These are phyloP conservation scores for Teratosphaeria zuluensis DNA, from an alignment of 2,329 filamentous ascomycete genomes.

Conservation along the genomic window DNA sequence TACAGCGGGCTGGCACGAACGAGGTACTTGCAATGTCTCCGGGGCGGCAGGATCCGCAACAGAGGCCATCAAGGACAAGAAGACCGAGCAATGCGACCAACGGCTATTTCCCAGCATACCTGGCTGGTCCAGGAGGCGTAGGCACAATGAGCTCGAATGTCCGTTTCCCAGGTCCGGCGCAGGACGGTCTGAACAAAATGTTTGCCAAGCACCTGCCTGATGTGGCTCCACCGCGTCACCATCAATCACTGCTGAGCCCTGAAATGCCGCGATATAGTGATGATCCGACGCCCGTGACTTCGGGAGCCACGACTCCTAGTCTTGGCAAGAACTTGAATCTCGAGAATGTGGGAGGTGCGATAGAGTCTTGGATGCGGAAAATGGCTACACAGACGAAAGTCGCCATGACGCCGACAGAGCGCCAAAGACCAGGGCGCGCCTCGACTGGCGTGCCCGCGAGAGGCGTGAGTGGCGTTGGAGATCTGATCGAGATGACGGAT, in stretches of 20 bases:
- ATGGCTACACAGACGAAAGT: slow-evolving; percentile 55
- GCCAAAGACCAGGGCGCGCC: slow-evolving; percentile 17
- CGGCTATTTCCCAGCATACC: slow-evolving; percentile 39
- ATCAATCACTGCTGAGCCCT: slow-evolving; percentile 45
- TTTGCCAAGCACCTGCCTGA: slow-evolving; percentile 74
- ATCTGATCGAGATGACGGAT: slow-evolving; percentile 65
- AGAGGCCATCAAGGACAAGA: slow-evolving; percentile 31
- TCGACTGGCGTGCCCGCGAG: slow-evolving; percentile 20
- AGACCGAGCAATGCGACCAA: slow-evolving; percentile 29
- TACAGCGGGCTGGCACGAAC: slow-evolving; percentile 38
- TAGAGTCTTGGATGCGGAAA: slow-evolving; percentile 85
- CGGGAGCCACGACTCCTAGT: slow-evolving; percentile 19
- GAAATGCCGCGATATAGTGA: slow-evolving; percentile 49
- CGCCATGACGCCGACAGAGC: slow-evolving; percentile 10
- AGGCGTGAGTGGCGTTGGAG: slow-evolving; percentile 39
- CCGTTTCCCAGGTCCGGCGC: slow-evolving; percentile 67
- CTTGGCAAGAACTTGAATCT: slow-evolving; percentile 38
- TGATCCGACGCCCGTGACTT: slow-evolving; percentile 15
- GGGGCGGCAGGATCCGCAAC: slow-evolving; percentile 26
- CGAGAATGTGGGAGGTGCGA: slow-evolving; percentile 74
- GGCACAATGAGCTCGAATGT: slow-evolving; percentile 67
- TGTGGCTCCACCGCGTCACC: slow-evolving; percentile 53
- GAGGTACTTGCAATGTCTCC: slow-evolving; percentile 21
- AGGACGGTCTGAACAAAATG: slow-evolving; percentile 75
- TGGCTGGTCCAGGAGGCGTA: slow-evolving; percentile 78